These are phyloP conservation scores for Thalassia testudinum DNA, from an alignment of 116 monocot genomes.

Conservation along the genomic window DNA sequence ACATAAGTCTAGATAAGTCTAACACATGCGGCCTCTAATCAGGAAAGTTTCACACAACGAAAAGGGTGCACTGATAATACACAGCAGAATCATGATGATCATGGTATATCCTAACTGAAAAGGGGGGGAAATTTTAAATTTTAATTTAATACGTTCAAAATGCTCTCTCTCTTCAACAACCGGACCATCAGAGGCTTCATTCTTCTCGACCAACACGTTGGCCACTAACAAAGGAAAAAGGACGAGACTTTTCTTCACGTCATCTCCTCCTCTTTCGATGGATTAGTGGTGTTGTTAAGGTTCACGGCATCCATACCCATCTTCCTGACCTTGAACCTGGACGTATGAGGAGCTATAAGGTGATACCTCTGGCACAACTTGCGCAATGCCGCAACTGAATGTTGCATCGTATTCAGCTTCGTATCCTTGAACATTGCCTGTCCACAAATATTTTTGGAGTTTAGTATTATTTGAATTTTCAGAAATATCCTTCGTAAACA, in stretches of 20 bases:
- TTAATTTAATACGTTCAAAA: not conserved
- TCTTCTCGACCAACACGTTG: conserved; percentile 4
- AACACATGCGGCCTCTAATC: not conserved
- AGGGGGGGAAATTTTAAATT: not conserved
- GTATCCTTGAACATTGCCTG: conserved; percentile 95
- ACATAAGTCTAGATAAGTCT: not conserved
- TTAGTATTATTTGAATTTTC: no score
- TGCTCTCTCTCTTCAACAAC: not conserved
- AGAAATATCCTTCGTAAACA: no score
- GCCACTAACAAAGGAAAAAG: not conserved
- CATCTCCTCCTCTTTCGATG: not conserved
- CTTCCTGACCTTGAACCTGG: conserved; percentile 12
- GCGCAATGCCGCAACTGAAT: conserved; percentile 53
- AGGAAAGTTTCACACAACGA: not conserved
- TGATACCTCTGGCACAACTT: conserved; percentile 65
- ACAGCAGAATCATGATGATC: not conserved
- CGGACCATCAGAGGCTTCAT: conserved; percentile 20
- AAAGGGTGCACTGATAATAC: not conserved
- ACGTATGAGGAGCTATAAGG: not conserved
- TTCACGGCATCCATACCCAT: not conserved
- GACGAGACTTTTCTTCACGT: not conserved
- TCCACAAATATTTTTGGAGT: no score
- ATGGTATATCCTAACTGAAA: not conserved
- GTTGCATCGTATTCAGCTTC: conserved; percentile 76
- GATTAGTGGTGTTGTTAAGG: not conserved